phyloP scores from a whole-genome alignment of 2,329 filamentous ascomycete species.

The Teratosphaeria pseudoeucalypti region DNA sequence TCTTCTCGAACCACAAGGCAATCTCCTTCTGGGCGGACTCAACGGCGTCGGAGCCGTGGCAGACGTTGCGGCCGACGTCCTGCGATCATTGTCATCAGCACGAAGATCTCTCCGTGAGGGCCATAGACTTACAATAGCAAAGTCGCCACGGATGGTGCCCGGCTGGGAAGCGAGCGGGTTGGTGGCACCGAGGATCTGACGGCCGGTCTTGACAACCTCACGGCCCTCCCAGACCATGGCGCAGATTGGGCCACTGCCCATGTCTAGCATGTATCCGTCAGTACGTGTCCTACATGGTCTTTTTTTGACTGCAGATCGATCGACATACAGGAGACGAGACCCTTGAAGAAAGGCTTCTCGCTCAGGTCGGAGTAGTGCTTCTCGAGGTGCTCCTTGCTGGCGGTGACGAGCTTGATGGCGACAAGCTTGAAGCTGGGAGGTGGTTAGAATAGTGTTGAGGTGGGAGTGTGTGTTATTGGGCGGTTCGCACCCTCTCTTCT shows the following conservation, averaged over 20 bases:
- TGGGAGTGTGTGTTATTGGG: constrained; percentile 1
- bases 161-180: constrained; percentile 92
- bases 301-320: constrained; percentile 2
- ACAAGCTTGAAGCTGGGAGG: constrained; percentile 80
- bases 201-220: constrained; percentile 98
- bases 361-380: constrained; percentile 90
- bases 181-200: constrained; percentile 93
- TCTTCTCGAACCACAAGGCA: constrained; percentile 90
- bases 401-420: constrained; percentile 88
- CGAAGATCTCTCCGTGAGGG: background rate
- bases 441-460: constrained; percentile 3
- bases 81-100: constrained; percentile 12
- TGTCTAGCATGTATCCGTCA: constrained; percentile 51
- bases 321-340: constrained; percentile 75
- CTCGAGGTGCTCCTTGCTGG: constrained; percentile 92
- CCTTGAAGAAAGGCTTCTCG: constrained; percentile 93
- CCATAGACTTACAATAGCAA: constrained; percentile 50
- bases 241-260: constrained; percentile 90
- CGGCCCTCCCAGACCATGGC: constrained; percentile 99
- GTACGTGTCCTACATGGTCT: background rate
- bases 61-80: constrained; percentile 94
- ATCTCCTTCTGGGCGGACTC: constrained; percentile 99
- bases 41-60: constrained; percentile 97
- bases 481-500: constrained; percentile 71
- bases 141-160: constrained; percentile 96